Conservation (phyloP, 345 rosid species). For the Brassica cretica region DNA sequence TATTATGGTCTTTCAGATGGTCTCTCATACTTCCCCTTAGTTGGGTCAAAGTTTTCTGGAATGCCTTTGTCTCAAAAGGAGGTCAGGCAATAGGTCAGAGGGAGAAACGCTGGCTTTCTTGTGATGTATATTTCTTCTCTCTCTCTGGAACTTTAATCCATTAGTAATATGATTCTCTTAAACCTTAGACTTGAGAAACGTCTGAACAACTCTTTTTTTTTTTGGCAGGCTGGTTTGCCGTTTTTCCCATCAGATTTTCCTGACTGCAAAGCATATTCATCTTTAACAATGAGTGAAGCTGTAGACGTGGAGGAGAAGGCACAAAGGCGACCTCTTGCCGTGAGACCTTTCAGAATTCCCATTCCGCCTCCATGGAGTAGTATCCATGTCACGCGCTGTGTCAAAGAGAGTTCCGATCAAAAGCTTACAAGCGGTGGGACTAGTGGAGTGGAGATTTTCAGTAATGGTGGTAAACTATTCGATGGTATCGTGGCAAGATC, state of each 20-base stretch:
- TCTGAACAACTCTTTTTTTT: conserved; percentile 15
- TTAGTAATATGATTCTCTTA: neutral
- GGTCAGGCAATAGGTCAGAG: conserved; percentile 79
- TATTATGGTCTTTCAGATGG: conserved; percentile 61
- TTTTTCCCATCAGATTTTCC: conserved; percentile 87
- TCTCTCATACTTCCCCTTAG: conserved; percentile 77
- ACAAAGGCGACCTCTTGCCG: conserved; percentile 52
- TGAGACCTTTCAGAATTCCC: conserved; percentile 65
- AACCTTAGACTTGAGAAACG: neutral
- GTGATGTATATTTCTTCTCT: conserved; percentile 51
- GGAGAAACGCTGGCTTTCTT: conserved; percentile 86
- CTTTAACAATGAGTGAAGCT: conserved; percentile 56
- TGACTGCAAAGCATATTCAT: conserved; percentile 65
- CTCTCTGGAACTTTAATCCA: conserved; percentile 18
- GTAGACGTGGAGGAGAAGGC: conserved; percentile 48
- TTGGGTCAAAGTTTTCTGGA: conserved; percentile 83
- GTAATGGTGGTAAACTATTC: conserved; percentile 33
- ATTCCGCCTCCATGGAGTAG: conserved; percentile 71
- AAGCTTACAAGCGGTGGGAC: conserved; percentile 31
- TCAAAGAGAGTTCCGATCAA: conserved; percentile 24
- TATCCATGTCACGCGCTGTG: conserved; percentile 40
- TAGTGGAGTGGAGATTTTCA: conserved; percentile 14
- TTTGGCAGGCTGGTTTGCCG: conserved; percentile 66
- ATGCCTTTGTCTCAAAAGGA: conserved; percentile 59
- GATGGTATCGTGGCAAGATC: conserved; percentile 66